A percentile compares a stretch with the other conserved stretches of the same genome.
Conservation (phyloP, 2,329 filamentous ascomycete genomes). For the Hymenotorrendiella dingleyae region DNA sequence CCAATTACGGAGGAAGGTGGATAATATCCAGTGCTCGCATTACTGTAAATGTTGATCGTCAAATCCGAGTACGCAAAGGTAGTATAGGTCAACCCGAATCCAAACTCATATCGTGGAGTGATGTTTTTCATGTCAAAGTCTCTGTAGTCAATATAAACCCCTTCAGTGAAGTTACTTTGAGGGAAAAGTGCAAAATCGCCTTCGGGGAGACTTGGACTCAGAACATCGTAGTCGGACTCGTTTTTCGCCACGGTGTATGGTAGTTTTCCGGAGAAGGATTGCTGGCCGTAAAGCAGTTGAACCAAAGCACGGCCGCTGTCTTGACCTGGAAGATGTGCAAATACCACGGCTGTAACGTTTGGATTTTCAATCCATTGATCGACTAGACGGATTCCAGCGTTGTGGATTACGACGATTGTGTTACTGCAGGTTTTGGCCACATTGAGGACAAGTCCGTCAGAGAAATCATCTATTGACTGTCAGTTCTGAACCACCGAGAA, state of each 20-base stretch:
- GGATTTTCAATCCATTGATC: slow-evolving; percentile 69
- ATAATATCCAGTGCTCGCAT: slow-evolving; percentile 38
- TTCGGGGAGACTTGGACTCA: slow-evolving; percentile 39
- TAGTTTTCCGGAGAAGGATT: slow-evolving; percentile 26
- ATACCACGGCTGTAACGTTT: slow-evolving; percentile 68
- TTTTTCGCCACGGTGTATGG: slow-evolving; percentile 53
- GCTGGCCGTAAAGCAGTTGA: slow-evolving; percentile 21
- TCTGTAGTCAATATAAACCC: slow-evolving; percentile 45
- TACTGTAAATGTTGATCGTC: slow-evolving; percentile 30
- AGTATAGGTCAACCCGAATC: slow-evolving; percentile 50
- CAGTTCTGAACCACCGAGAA: too few relatives aligned
- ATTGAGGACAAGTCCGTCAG: slow-evolving; percentile 47
- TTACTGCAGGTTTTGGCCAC: slow-evolving; percentile 49
- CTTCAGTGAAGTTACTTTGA: slow-evolving; percentile 42
- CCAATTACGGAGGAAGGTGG: slow-evolving; percentile 40
- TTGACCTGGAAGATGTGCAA: slow-evolving; percentile 70
- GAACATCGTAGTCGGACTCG: slow-evolving; percentile 45
- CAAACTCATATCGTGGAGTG: slow-evolving; percentile 33
- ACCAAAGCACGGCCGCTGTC: slow-evolving; percentile 48
- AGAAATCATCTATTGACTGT: slow-evolving; percentile 44
- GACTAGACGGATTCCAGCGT: slow-evolving; percentile 52
- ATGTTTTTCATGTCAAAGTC: slow-evolving; percentile 38
- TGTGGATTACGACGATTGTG: slow-evolving; percentile 59
- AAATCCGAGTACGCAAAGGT: slow-evolving; percentile 42
- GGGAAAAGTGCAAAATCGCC: slow-evolving; percentile 47